phyloP scores from a whole-genome alignment of 2,329 filamentous ascomycete species.

The Metarhizium guizhouense region DNA sequence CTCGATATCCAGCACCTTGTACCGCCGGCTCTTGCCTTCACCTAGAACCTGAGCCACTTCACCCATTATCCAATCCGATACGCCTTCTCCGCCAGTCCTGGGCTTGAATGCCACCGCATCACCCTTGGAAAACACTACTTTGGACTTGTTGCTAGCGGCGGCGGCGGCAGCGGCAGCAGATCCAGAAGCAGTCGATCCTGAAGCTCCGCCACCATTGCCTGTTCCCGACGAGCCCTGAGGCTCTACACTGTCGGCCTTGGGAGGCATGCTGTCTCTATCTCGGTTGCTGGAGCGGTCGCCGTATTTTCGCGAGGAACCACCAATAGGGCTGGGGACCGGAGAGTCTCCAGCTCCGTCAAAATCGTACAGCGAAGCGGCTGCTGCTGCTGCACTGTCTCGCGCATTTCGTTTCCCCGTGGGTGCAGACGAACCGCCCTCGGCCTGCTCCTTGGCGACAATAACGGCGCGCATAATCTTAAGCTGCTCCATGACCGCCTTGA shows the following conservation, averaged over 20 bases:
- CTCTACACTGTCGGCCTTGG: slow-evolving; percentile 48
- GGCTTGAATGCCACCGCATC: slow-evolving; percentile 60
- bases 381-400: slow-evolving; percentile 13
- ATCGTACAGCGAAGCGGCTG: slow-evolving; percentile 30
- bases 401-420: slow-evolving; percentile 14
- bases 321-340: slow-evolving; percentile 34
- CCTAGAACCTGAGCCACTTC: slow-evolving; percentile 68
- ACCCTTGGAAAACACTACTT: slow-evolving; percentile 50
- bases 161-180: background rate
- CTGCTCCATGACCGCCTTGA: slow-evolving; percentile 31
- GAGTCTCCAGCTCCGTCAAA: slow-evolving; percentile 37
- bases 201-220: background rate
- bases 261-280: slow-evolving; percentile 43
- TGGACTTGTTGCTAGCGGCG: slow-evolving; percentile 28
- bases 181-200: background rate
- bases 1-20: slow-evolving; percentile 73
- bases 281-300: slow-evolving; percentile 29
- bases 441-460: slow-evolving; percentile 33
- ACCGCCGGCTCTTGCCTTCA: slow-evolving; percentile 68
- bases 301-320: slow-evolving; percentile 24
- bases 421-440: slow-evolving; percentile 18
- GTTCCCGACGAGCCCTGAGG: slow-evolving; percentile 31
- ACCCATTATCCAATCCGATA: slow-evolving; percentile 62
- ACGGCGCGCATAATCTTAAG: slow-evolving; percentile 33
- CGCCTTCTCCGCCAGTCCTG: slow-evolving; percentile 40